Evolutionary conservation across 345 rosid genomes (phyloP), one percentile per base, ranked within the genome.

Genomic region (Rubroshorea leprosula): DNA sequence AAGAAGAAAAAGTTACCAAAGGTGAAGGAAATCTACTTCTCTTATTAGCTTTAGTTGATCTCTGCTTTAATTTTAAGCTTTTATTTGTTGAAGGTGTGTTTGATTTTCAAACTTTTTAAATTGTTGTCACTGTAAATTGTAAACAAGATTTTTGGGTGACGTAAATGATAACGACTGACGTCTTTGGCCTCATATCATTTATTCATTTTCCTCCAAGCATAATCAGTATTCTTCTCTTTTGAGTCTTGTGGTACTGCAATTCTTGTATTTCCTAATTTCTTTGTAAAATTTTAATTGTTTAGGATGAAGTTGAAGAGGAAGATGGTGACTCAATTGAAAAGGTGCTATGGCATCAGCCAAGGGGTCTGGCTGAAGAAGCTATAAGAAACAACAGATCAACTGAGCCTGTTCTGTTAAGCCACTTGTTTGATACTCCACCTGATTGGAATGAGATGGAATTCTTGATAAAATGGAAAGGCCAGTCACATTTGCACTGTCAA

Each of bases 391-490:
- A 73, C 65, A 83, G 78, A 72, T 80, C 87, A 60, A 64, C 78
- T 16, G 92, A 79, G 55, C 99, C 99, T 66, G 76, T 77, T 66
- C 65, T 94, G 51, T 58, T 80, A 49, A 82, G 84, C 76, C 81
- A 80, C 74, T 63, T 87, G 72, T 90, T 83, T 81, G 90, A 82
- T 72, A 72, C 77, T 61, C 87, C 76, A 62, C 81, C 85, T 47
- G 90, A 90, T 74, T 94, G 95, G 97, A 79, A 84, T 67, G 83
- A 85, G 38, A 81, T 87, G 78, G 99, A 90, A 72, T 90, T 90
- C 74, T 71, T 90, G 68, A 89, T 94, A 60, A 94, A 94, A 78
- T 94, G 97, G 99, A 94, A 94, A 72, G 97, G 97, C 74, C 97
- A 85, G 81, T 94, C 99, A 22, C 99, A 94, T 68, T 78, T 94